A percentile compares a stretch with the other conserved stretches of the same genome.
Evolutionary conservation across 257 asterid genomes (phyloP).

Genomic region (Plantago major): DNA sequence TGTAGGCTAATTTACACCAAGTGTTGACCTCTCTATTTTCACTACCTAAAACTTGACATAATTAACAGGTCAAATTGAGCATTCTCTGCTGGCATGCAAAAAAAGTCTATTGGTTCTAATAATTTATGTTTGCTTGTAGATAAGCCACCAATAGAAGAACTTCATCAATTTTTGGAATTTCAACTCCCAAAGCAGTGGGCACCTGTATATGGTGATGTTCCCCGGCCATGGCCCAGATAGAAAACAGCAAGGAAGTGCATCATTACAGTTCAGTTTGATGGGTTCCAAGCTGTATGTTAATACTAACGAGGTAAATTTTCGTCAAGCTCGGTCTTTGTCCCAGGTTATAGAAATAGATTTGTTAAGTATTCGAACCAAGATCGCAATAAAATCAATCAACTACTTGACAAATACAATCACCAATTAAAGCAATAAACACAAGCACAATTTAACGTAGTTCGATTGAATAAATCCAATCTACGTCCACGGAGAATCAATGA

Average conservation of each 20-base stretch:
- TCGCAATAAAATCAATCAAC: too few species aligned
- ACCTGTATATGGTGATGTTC: slow-evolving; percentile 73
- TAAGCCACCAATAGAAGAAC: slow-evolving; percentile 80
- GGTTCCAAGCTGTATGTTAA: slow-evolving; percentile 79
- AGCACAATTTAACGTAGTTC: too few species aligned
- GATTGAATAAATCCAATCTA: too few species aligned
- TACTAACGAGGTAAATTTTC: slow-evolving; percentile 47
- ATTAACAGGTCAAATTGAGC: slow-evolving; percentile 1
- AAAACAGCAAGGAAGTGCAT: slow-evolving; percentile 59
- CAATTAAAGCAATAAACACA: too few species aligned
- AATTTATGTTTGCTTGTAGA: slow-evolving; percentile 36
- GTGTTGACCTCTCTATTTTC: background rate
- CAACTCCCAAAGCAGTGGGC: slow-evolving; percentile 86
- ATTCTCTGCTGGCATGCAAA: slow-evolving; percentile 13
- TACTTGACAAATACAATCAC: too few species aligned
- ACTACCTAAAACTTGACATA: slow-evolving; percentile 3
- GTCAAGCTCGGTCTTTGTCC: background rate
- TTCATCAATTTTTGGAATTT: slow-evolving; percentile 68
- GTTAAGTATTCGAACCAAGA: too few species aligned
- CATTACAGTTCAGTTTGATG: slow-evolving; percentile 77
- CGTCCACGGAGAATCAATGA: too few species aligned
- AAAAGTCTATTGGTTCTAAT: background rate
- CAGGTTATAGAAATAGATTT: background rate
- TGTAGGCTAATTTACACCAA: background rate
- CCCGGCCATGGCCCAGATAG: slow-evolving; percentile 70